Evolutionary conservation across 345 rosid genomes (phyloP).

Genomic region (Heritiera littoralis): DNA sequence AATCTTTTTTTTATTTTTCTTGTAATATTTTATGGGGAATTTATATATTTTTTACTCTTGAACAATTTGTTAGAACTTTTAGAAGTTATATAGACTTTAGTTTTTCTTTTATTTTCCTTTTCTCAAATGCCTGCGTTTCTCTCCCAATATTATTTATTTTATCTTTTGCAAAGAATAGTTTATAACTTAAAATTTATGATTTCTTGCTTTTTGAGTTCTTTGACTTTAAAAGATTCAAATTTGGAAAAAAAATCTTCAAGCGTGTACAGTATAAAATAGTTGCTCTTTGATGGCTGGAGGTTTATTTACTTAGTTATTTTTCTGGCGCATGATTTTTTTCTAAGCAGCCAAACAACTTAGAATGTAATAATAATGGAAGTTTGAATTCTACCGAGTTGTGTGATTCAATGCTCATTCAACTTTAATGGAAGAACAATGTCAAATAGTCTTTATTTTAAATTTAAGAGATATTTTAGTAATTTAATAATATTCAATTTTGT

Average conservation of each 20-base stretch:
- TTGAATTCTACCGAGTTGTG: background rate
- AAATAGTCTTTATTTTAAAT: background rate
- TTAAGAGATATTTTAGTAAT: slow-evolving; percentile 7
- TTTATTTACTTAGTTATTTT: background rate
- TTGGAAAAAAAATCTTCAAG: background rate
- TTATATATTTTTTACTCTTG: background rate
- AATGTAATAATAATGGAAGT: background rate
- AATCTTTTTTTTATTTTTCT: background rate
- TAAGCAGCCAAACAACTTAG: background rate
- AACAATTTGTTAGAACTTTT: background rate
- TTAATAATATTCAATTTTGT: slow-evolving; percentile 24
- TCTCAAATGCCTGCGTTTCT: background rate
- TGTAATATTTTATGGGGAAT: background rate
- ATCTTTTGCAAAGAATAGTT: background rate
- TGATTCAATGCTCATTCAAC: background rate
- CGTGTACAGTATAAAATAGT: background rate
- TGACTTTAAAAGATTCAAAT: background rate
- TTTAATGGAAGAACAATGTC: background rate
- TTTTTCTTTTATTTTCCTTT: background rate
- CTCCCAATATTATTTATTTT: background rate
- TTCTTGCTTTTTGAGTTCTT: background rate
- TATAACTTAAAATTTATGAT: background rate
- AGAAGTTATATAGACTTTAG: background rate
- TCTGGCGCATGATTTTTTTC: background rate
- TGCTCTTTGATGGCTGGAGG: background rate